phyloP scores from a whole-genome alignment of 257 asterid species.

The Nicotiana obtusifolia region DNA sequence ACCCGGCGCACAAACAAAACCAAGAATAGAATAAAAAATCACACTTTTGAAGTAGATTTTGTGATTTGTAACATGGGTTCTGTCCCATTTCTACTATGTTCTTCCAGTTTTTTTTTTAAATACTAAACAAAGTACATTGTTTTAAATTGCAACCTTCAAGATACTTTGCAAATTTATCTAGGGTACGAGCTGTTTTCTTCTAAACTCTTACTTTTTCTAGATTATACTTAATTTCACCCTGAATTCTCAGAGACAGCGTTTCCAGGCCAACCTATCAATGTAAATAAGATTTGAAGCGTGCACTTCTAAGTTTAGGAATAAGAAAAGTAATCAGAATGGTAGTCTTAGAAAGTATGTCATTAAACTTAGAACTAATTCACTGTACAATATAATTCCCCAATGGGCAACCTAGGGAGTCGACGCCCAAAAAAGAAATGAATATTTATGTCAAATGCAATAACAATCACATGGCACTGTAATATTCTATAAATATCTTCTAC shows the following conservation, averaged over 20 bases:
- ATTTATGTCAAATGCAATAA: background rate
- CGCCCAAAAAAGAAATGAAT: background rate
- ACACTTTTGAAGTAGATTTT: background rate
- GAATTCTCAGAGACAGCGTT: background rate
- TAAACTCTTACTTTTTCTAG: background rate
- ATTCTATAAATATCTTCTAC: background rate
- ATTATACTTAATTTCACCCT: background rate
- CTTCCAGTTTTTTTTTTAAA: background rate
- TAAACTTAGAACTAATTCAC: background rate
- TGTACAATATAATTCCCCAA: background rate
- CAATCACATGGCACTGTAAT: background rate
- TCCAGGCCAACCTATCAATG: background rate
- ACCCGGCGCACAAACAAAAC: background rate
- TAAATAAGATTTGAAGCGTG: background rate
- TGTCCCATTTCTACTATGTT: background rate
- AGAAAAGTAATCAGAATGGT: background rate
- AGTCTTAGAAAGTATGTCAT: background rate
- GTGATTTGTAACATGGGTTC: background rate
- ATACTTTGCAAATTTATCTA: background rate
- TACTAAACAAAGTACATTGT: background rate
- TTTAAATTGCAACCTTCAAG: background rate
- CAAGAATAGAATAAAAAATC: background rate
- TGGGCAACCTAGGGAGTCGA: background rate
- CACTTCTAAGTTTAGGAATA: background rate
- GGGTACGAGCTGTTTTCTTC: background rate